Base-by-base conservation (phyloP, 257 asterid genomes). In the Hygrophila difformis region DNA sequence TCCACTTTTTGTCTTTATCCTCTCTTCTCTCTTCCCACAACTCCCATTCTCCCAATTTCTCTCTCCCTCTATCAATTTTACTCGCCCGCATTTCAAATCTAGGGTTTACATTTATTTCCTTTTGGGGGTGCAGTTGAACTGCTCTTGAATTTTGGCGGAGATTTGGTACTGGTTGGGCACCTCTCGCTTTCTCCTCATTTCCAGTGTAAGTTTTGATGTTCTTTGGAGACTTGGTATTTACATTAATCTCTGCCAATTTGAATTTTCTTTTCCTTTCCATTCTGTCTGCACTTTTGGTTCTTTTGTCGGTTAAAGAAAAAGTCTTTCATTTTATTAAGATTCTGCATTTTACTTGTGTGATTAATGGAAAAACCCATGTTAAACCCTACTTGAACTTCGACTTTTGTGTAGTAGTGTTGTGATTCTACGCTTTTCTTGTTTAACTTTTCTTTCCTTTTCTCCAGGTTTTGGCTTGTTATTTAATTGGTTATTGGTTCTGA, bases 1-100 rank as follows among this genome's bases (percentile, higher is more conserved):
- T 55, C 71, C 72, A n/a, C n/a, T 85, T 75, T 77, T 84, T 82
- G 93, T 84, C 87, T 70, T 88, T 67, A 60, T 64, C 77, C 73
- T 65, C 63, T 62, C 64, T 51, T 69, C 65, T 46, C 78, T 71
- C 65, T 62, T 66, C 39, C 59, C 70, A 51, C 68, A 57, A 55
- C 49, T 55, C 70, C 47, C 12, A 57, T 51, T 40, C 39, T 53
- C 47, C 37, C 49, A 6, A 53, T 12, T 52, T 31, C 62, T 46
- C 64, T 37, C 37, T 33, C 37, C 10, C 8, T 12, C 28, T 51
- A 55, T 44, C 61, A 37, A n/a, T n/a, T n/a, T n/a, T n/a, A n/a
- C 49, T 40, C 23, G 6, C 53, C 16, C 69, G 45, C 71, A 36
- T 50, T 52, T 71, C 67, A 73, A 80, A 80, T 80, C 97, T 87